A percentile compares a stretch with the other conserved stretches of the same genome.
These are phyloP conservation scores for Microdochium paspali DNA, from an alignment of 2,329 filamentous ascomycete genomes.

Conservation along the genomic window DNA sequence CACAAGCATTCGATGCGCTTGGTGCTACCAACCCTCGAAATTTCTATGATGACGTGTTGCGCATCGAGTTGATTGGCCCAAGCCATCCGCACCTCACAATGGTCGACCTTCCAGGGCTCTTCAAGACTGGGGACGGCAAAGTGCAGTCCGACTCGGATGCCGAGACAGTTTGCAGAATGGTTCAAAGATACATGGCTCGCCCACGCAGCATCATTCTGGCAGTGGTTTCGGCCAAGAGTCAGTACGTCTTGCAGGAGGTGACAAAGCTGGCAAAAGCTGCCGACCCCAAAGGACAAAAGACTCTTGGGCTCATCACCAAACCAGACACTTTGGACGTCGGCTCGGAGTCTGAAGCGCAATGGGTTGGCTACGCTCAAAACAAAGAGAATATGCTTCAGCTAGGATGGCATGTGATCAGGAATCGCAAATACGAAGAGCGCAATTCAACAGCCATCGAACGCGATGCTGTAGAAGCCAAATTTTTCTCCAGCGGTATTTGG, in stretches of 20 bases:
- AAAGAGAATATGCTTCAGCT: conserved; percentile 34
- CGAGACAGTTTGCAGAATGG: conserved; percentile 33
- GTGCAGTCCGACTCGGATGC: conserved; percentile 34
- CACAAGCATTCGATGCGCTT: conserved; percentile 35
- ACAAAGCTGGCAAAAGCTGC: conserved; percentile 32
- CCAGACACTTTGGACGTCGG: conserved; percentile 25
- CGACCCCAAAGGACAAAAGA: conserved; percentile 26
- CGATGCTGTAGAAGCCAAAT: conserved; percentile 27
- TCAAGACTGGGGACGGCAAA: conserved; percentile 35
- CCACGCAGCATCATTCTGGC: conserved; percentile 50
- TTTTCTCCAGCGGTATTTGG: conserved; percentile 35
- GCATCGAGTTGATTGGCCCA: conserved; percentile 37
- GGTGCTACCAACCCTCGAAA: conserved; percentile 27
- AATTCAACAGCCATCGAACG: conserved; percentile 12
- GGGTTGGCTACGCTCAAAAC: conserved; percentile 32
- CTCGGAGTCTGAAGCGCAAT: conserved; percentile 29
- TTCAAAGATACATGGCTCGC: conserved; percentile 45
- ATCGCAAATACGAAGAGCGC: conserved; percentile 27
- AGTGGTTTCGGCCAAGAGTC: conserved; percentile 45
- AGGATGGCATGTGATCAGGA: conserved; percentile 44
- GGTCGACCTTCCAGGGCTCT: conserved; percentile 49
- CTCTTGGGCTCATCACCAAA: conserved; percentile 36
- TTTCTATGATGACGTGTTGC: conserved; percentile 36
- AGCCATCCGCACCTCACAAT: conserved; percentile 42
- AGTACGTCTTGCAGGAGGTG: conserved; percentile 50